phyloP scores from a whole-genome alignment of 345 rosid species.

The Gossypioides kirkii region DNA sequence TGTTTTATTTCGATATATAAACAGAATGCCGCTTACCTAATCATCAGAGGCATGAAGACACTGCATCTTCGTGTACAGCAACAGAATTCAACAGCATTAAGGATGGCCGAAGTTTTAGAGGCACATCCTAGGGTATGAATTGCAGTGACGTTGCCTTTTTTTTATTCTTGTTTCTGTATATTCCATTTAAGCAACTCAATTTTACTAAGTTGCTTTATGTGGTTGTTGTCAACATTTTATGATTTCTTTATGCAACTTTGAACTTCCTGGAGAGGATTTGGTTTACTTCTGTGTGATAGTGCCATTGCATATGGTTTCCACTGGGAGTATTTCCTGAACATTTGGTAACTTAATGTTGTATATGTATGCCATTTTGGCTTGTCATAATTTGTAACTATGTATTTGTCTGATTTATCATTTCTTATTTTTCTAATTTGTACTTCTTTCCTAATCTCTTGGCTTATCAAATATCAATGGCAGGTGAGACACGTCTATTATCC shows the following conservation, averaged over 20 bases:
- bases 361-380: background rate
- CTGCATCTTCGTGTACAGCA: conserved; percentile 98
- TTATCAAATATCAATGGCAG: conserved; percentile 32
- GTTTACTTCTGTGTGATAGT: background rate
- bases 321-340: background rate
- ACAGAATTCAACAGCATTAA: conserved; percentile 82
- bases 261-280: background rate
- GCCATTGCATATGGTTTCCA: background rate
- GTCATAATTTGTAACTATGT: too few relatives aligned
- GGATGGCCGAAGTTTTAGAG: conserved; percentile 99
- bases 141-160: background rate
- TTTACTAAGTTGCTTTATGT: background rate
- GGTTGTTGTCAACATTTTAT: background rate
- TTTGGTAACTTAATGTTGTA: background rate
- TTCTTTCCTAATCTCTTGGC: background rate
- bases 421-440: background rate
- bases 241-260: background rate
- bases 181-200: background rate
- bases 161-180: background rate
- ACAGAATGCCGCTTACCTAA: conserved; percentile 89
- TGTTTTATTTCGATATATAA: conserved; percentile 8
- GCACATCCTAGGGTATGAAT: conserved; percentile 97
- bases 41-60: conserved; percentile 99
- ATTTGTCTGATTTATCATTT: background rate
- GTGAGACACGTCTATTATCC: conserved; percentile 82